Conservation (phyloP, 768 basidiomycete genomes). For the Amanita subjunquillea region DNA sequence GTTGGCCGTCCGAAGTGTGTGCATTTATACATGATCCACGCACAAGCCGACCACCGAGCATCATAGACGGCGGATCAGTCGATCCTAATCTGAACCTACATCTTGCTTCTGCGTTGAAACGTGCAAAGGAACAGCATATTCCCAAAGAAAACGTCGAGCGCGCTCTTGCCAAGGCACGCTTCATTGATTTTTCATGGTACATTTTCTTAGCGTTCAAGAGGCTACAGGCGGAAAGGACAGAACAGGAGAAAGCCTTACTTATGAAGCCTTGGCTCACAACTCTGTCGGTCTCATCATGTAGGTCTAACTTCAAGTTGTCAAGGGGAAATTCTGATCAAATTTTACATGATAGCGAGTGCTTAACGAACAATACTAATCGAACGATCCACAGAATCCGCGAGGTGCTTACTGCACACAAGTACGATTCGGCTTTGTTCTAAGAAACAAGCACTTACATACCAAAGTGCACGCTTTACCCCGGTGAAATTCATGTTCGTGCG, state of each 20-base stretch:
- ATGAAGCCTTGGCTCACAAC: slow-evolving; percentile 51
- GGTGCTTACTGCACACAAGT: slow-evolving; percentile 39
- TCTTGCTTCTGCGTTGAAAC: slow-evolving; percentile 43
- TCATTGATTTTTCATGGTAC: background rate
- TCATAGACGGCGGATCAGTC: slow-evolving; percentile 42
- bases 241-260: slow-evolving; percentile 38
- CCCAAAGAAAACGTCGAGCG: slow-evolving; percentile 64
- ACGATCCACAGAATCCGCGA: slow-evolving; percentile 49
- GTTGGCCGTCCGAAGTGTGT: slow-evolving; percentile 48
- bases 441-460: background rate
- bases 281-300: slow-evolving; percentile 58
- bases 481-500: slow-evolving; percentile 59
- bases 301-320: slow-evolving; percentile 14
- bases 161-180: slow-evolving; percentile 42
- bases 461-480: slow-evolving; percentile 49
- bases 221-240: slow-evolving; percentile 36
- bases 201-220: slow-evolving; percentile 16
- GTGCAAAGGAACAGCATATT: slow-evolving; percentile 45
- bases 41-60: slow-evolving; percentile 2
- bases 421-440: slow-evolving; percentile 9
- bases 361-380: slow-evolving; percentile 56
- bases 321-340: slow-evolving; percentile 11
- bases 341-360: slow-evolving; percentile 34
- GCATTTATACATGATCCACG: background rate
- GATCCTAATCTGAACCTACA: slow-evolving; percentile 45